Base-by-base conservation (phyloP, 1,284 basidiomycete species). In the Ustilago lituana region DNA sequence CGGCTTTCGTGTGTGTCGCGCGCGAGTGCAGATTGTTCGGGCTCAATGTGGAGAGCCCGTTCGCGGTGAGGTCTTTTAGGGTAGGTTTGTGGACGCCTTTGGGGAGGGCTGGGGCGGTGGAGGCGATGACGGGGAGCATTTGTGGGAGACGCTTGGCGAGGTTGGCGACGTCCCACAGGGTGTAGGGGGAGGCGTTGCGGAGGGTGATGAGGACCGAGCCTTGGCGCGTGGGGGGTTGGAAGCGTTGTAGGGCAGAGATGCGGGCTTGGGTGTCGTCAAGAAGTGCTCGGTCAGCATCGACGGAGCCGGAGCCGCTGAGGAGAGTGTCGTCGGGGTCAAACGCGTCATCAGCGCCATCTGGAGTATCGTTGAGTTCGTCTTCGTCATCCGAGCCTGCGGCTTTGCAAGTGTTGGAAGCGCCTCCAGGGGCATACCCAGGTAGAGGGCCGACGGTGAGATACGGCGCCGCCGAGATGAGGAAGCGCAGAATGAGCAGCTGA, bases 151-250 rank as follows among this genome's bases (percentile, higher is more conserved):
- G 68, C 44, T 75, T 64, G 31, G 27, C 29, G 19, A 63, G 68
- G 51, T 54, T 66, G 24, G 83, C 65, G 14, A 82, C 84, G 53
- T 77, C 90, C 93, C 95, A 98, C 51, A 89, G 84, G 1, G 91
- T 93, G 82, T 98, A 98, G 0, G 95, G 96, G 0, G 87, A 74
- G 20, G 90, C 90, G 79, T 95, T 92, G 47, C 94, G 87, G 32
- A 98, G 84, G 0, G 95, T 96, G 48, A 98, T 86, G 27, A 98
- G 86, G n/a, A 97, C 83, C 0, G 91, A 83, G 0, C 86, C 86
- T 47, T 76, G 71, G 0, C 84, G 84, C 0, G 81, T 73, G 0
- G 79, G 81, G 20, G 84, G 82, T 10, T 52, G 31, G 47, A 73
- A 52, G 5, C 55, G 56, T 26, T 56, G 69, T 27, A 55, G 88